Evolutionary conservation across 164 flowering plant species (phyloP), one percentile per base, ranked within the genome.

Genomic region (Vitis amurensis): DNA sequence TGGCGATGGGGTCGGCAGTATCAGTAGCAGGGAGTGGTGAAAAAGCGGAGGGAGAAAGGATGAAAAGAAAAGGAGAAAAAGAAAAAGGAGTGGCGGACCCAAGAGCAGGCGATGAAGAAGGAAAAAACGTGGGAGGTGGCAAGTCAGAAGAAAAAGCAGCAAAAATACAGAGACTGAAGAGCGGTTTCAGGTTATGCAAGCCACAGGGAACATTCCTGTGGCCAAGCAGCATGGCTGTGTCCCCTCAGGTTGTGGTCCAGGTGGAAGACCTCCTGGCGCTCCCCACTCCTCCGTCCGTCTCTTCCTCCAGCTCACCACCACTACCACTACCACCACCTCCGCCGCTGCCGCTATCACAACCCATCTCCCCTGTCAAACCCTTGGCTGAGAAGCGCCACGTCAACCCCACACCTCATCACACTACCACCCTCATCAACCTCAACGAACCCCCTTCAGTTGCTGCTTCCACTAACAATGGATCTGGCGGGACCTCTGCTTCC

Each of bases 181-280:
- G 98, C 75, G 98, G 97, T 8, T 87, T 89, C 87, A 87, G 81
- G 58, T 78, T 89, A 31, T 87, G 91, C 85, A 85, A 75, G 71
- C 91, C 93, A 10, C 87, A 79, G 59, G 89, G 93, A 9, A 80
- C 82, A 14, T 82, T 87, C 66, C 82, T 84, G 11, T 87, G 89
- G 91, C 89, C 91, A 63, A 69, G 64, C 85, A 84, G 48, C 70
- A 62, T 23, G 62, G 55, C 23, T 55, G 27, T 44, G 37, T 76
- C 77, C 61, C 70, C 77, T 14, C 81, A 64, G 48, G 63, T 47
- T 56, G 60, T 50, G 50, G 72, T 65, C 62, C 76, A 64, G 6
- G 10, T 63, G 29, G 59, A 68, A 13, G 72, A 71, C 44, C 69
- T 37, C 4, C 15, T 72, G 29, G 47, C 57, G 50, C 83, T 80